Base-by-base conservation (phyloP, 441 rosid species). In the Macaranga tanarius region DNA sequence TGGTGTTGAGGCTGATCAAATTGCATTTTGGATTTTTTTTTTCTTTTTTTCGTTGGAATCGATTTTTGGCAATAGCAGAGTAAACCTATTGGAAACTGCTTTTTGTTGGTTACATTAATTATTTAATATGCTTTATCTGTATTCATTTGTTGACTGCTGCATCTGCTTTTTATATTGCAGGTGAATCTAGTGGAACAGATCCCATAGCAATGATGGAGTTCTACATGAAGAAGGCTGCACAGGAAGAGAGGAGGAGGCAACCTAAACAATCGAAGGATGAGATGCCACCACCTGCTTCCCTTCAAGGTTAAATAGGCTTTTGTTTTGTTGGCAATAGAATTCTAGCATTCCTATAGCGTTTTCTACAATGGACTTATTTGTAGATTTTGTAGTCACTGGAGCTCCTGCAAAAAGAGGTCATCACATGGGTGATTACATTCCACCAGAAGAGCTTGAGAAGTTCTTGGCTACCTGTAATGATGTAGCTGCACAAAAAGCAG, bases 361-460 rank as follows among this genome's bases (percentile, higher is more conserved):
- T 71, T 63, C 45, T 50, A 8, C 20, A 48, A 44, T 69, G 2
- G 31, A 51, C 56, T 51, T 3, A 51, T 19, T 51, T 51, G 10
- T 11, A 51, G 5, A 51, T 44, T 61, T 65, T 57, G n/a, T n/a
- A 34, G 69, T 64, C 25, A 20, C 67, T 51, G 72, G 72, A 69
- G 81, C 62, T 83, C 25, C 85, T 61, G 44, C 75, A 17, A 89
- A 89, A 78, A 90, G 86, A 84, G 99, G 97, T 77, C 98, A 95
- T 79, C 98, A 95, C 85, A 95, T 95, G 98, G 99, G 99, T 47
- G 99, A 95, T 78, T 95, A 90, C 78, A 95, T 95, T 80, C 99
- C 98, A 17, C 81, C n/a, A 13, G 95, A 88, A 72, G 97, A 93
- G 95, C 93, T 95, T 48, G 98, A 90, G 79, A 93, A 89, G 82